Conservation (phyloP, 169 alveolate species). For the Theileria parva region DNA sequence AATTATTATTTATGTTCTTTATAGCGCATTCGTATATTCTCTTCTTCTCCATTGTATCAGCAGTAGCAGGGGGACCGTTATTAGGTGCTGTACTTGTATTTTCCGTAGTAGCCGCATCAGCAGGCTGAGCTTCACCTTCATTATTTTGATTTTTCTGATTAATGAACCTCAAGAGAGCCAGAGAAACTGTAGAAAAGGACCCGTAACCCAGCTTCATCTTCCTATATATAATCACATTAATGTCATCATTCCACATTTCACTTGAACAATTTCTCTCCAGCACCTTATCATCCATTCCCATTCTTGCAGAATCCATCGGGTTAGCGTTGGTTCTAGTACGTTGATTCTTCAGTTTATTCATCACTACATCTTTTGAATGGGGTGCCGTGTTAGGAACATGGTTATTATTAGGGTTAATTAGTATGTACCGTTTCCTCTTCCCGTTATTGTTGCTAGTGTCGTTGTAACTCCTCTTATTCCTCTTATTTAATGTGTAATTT, state of each 20-base stretch:
- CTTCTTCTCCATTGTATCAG: slow-evolving; percentile 1
- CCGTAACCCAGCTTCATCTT: slow-evolving; percentile 60
- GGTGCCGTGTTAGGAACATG: not conserved
- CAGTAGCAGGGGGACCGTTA: not conserved
- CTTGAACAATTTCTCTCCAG: not conserved
- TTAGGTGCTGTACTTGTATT: not conserved
- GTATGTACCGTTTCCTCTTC: not conserved
- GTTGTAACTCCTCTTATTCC: not conserved
- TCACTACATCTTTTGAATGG: not conserved
- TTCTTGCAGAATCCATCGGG: not conserved
- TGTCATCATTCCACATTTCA: slow-evolving; percentile 44
- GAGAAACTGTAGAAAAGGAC: slow-evolving; percentile 59
- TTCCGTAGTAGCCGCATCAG: not conserved
- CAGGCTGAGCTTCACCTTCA: not conserved
- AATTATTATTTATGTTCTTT: slow-evolving; percentile 40
- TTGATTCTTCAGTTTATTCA: not conserved
- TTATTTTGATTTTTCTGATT: not conserved
- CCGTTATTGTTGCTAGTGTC: not conserved
- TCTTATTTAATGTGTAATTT: not conserved
- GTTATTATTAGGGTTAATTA: not conserved
- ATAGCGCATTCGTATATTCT: slow-evolving; percentile 51
- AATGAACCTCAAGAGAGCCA: slow-evolving; percentile 43
- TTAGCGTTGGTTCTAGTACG: not conserved
- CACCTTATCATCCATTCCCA: not conserved
- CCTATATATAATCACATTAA: slow-evolving; percentile 51